Evolutionary conservation across 169 alveolate genomes (phyloP).

Genomic region (Eimeria acervulina): DNA sequence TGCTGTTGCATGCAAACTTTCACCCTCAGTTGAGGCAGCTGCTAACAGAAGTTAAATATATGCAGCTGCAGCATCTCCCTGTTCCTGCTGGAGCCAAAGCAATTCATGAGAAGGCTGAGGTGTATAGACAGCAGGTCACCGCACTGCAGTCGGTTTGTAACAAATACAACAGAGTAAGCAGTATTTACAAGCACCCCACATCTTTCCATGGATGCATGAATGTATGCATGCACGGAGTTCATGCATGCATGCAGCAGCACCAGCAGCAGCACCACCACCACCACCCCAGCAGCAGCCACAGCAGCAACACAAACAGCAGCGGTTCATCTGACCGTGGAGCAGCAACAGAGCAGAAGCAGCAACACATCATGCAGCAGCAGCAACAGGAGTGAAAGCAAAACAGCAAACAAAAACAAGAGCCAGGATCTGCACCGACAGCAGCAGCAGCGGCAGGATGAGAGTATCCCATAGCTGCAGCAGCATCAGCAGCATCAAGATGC

Average conservation of each 20-base stretch:
- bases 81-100: constrained; percentile 95
- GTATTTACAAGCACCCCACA: background rate
- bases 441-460: too few relatives aligned
- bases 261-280: too few relatives aligned
- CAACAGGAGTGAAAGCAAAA: background rate
- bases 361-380: background rate
- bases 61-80: constrained; percentile 90
- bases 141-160: constrained; percentile 93
- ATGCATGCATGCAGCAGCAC: too few relatives aligned
- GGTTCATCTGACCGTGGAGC: too few relatives aligned
- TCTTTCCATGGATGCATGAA: background rate
- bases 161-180: constrained; percentile 92
- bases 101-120: constrained; percentile 89
- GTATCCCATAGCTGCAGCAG: too few relatives aligned
- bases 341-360: too few relatives aligned
- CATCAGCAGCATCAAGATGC: too few relatives aligned
- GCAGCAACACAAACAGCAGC: too few relatives aligned
- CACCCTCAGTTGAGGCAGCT: constrained; percentile 95
- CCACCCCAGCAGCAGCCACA: too few relatives aligned
- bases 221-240: too few relatives aligned
- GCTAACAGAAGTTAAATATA: constrained; percentile 95
- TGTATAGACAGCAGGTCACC: constrained; percentile 93
- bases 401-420: too few relatives aligned
- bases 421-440: background rate
- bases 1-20: constrained; percentile 93